phyloP scores from a whole-genome alignment of 169 alveolate species.

The Plasmodium ovale region DNA sequence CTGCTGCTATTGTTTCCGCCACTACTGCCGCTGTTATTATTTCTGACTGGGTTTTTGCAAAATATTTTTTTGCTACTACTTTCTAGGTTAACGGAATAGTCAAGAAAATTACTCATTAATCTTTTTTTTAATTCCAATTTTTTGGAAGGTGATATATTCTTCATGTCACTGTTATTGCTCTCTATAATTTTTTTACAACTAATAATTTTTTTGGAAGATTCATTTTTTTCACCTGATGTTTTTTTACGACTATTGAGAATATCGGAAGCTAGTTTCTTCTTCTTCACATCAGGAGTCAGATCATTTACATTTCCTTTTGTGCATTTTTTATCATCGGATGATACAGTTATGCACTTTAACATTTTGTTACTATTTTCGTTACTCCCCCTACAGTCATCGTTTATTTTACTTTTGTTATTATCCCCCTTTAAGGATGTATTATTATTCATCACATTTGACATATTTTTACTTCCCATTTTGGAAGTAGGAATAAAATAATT shows the following conservation, averaged over 20 bases:
- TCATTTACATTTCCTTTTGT: not conserved
- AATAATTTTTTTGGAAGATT: not conserved
- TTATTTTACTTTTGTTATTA: conserved; percentile 7
- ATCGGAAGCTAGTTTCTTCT: not conserved
- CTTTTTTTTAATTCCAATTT: conserved; percentile 4
- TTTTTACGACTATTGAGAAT: not conserved
- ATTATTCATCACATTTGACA: not conserved
- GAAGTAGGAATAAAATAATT: conserved; percentile 2
- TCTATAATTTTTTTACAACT: conserved; percentile 3
- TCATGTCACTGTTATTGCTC: not conserved
- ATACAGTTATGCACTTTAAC: not conserved
- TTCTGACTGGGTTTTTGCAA: conserved; percentile 15
- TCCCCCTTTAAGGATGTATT: not conserved
- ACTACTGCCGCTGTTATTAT: too few species aligned
- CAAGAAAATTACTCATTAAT: not conserved
- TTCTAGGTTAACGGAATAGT: conserved; percentile 3
- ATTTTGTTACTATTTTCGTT: not conserved
- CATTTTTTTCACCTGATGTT: not conserved
- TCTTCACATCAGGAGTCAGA: not conserved
- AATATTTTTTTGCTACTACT: conserved; percentile 8
- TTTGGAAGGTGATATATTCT: conserved; percentile 6
- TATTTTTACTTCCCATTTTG: conserved; percentile 1
- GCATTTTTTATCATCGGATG: not conserved
- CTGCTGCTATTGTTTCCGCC: too few species aligned
- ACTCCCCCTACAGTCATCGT: not conserved